Base-by-base conservation (phyloP, 2,329 filamentous ascomycete species). In the Exophiala sp. region DNA sequence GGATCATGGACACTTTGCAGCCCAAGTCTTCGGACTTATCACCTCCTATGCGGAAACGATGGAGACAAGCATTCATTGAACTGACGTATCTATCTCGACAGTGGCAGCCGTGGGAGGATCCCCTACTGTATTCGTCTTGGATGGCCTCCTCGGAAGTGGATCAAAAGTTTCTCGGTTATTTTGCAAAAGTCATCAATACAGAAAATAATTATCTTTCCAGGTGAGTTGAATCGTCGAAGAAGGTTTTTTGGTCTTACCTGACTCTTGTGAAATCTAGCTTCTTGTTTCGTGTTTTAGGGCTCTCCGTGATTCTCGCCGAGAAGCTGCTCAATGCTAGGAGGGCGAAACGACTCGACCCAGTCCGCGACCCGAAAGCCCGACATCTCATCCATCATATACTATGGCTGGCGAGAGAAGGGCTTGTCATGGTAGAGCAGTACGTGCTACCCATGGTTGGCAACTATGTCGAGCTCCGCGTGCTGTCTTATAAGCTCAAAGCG, bases 121-220 rank as follows among this genome's bases (percentile, higher is more conserved):
- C 57, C 51, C 65, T 61, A 18, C 56, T 65, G 33, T 65, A 72
- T 54, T 64, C 63, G 62, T 65, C 71, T 69, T 74, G 72, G 70
- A 99, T 97, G 94, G 94, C 94, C 75, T 94, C 91, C 69, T 94
- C 91, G 57, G 90, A 96, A 74, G 90, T 97, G 59, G 94, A 99
- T 72, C 91, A 96, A 75, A 99, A 97, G 75, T 96, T 95, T 73
- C 81, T 99, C 66, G 91, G 90, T 74, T 86, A 85, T 68, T 86
- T 96, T 69, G 92, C 94, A 69, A 88, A 86, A 72, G 81, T 85
- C 58, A 91, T 90, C 63, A 85, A 86, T 67, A 76, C 81, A 56
- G 85, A 89, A 63, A 94, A 92, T 66, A 85, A 88, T 3, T 78
- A 91, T 14, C 81, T 97, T 42, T 88, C 88, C 6, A 81, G 82